phyloP scores from a whole-genome alignment of 202 grass and related monocot genomes.

The Elaeis oleifera region DNA sequence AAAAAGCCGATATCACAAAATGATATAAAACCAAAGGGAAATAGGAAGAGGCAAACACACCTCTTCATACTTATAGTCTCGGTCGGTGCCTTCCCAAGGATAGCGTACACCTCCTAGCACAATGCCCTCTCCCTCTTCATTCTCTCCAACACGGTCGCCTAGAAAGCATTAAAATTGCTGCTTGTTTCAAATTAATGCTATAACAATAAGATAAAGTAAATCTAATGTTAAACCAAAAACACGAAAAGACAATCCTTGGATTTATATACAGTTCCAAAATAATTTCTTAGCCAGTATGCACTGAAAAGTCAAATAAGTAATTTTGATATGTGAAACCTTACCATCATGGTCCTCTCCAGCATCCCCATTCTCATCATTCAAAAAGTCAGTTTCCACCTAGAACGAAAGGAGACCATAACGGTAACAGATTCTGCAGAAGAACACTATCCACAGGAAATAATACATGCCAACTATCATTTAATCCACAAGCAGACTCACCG shows the following conservation, averaged over 20 bases:
- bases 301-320: too few relatives aligned
- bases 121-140: slow-evolving; percentile 81
- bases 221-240: too few relatives aligned
- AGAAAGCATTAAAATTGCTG: not conserved
- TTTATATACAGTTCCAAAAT: too few relatives aligned
- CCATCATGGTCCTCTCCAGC: slow-evolving; percentile 10
- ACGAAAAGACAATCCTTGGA: too few relatives aligned
- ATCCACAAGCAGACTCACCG: slow-evolving; percentile 15
- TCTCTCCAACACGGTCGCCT: slow-evolving; percentile 72
- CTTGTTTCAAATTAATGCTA: too few relatives aligned
- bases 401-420: not conserved
- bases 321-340: not conserved
- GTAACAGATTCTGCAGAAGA: not conserved
- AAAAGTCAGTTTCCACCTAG: slow-evolving; percentile 3
- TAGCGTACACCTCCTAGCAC: slow-evolving; percentile 36
- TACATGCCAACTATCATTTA: not conserved
- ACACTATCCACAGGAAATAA: not conserved
- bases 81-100: slow-evolving; percentile 80
- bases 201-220: too few relatives aligned
- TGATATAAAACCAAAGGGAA: not conserved
- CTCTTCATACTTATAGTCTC: slow-evolving; percentile 90
- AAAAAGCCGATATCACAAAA: too few relatives aligned
- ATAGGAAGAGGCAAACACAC: slow-evolving; percentile 22
- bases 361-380: slow-evolving; percentile 16
- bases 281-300: too few relatives aligned